Evolutionary conservation across 805 yeast genomes (phyloP), one percentile per base, ranked within the genome.

Genomic region (Kodamaea neixiangensis): DNA sequence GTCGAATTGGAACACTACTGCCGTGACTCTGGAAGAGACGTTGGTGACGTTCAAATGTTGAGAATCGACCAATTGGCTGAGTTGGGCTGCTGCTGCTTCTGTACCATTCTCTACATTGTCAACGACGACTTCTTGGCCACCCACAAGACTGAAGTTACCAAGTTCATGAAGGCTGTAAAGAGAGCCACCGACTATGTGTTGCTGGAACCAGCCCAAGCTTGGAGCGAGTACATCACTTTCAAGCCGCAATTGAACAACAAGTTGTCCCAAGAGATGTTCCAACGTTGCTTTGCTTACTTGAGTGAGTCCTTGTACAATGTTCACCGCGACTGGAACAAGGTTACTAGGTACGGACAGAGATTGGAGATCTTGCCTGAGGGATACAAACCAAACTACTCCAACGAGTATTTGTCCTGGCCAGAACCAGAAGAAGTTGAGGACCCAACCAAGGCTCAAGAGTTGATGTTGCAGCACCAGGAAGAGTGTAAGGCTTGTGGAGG

Each of bases 31-130:
- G 81, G 81, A 15, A 70, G 76, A 58, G 73, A 75, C 25, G 62
- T 67, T 33, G 59, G 65, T 43, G 82, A 77, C 40, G 83, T 79
- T 50, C 74, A 78, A 58, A 80, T 80, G 84, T 66, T 80, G 59
- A 72, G 84, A 67, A 80, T 80, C 58, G 84, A 80, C 60, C 69
- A 72, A 57, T 67, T 79, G 57, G 84, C 84, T 18, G 80, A 80
- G 54, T 67, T 79, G 49, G 84, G 84, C 13, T 79, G 84, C 62
- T 79, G 84, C 61, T 79, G 84, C 57, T 79, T 79, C 77, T 79
- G 84, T 57, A 76, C 83, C 42, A 76, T 79, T 52, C 68, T 79
- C 58, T 79, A 78, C 73, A 80, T 79, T 57, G 72, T 70, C 57
- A 80, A 80, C 60, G 84, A 80, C 57, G 64, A 70, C 39, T 80